Percentiles rank a stretch among this genome's conserved stretches.
phyloP scores from a whole-genome alignment of 257 asterid species.

The Scutellaria baicalensis region DNA sequence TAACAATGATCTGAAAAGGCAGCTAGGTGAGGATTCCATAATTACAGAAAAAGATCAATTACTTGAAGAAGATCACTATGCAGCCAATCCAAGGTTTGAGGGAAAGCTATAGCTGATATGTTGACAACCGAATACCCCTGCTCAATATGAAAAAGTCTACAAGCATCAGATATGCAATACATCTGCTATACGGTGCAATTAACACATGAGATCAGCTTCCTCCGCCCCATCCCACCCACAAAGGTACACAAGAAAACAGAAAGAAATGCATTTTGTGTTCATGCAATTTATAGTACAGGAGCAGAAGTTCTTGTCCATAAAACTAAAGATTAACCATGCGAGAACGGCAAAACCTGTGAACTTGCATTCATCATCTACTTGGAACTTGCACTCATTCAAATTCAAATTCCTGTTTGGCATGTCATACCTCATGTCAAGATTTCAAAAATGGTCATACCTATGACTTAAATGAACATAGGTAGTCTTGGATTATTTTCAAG shows the following conservation, averaged over 20 bases:
- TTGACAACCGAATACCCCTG: conserved; percentile 84
- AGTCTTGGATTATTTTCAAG: too few relatives aligned
- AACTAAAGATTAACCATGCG: background rate
- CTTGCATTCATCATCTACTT: background rate
- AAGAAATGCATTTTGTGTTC: background rate
- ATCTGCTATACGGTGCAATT: background rate
- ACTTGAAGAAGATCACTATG: conserved; percentile 97
- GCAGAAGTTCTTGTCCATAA: background rate
- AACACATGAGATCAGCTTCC: conserved; percentile 7
- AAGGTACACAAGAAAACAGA: background rate
- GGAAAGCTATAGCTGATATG: conserved; percentile 92
- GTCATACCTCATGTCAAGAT: conserved; percentile 1
- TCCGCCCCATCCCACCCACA: too few relatives aligned
- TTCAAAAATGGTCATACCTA: too few relatives aligned
- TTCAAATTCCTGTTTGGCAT: background rate
- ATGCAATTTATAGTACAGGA: background rate
- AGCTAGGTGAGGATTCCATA: too few relatives aligned
- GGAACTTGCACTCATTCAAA: background rate
- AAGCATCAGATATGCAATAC: background rate
- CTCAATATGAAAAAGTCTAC: conserved; percentile 14
- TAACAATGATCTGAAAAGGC: too few relatives aligned
- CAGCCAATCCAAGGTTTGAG: conserved; percentile 94
- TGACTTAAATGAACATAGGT: too few relatives aligned
- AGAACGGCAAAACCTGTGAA: background rate
- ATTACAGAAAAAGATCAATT: too few relatives aligned